Conservation (phyloP, 2,329 filamentous ascomycete genomes). For the Fusarium longipes region DNA sequence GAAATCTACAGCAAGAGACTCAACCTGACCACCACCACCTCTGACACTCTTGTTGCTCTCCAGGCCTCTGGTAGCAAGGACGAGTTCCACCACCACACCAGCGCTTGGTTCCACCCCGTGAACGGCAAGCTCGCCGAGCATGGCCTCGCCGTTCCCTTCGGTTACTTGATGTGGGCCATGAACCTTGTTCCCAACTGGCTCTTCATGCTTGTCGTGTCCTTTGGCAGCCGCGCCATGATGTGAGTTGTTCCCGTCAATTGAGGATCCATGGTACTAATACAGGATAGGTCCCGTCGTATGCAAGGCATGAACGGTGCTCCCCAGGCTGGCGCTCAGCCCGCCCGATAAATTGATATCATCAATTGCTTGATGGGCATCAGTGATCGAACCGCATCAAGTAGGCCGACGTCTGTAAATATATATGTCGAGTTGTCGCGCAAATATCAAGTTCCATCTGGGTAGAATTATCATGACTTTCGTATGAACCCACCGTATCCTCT, state of each 20-base stretch:
- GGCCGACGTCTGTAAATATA: constrained; percentile 24
- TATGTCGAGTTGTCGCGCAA: constrained; percentile 25
- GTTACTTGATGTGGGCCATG: constrained; percentile 75
- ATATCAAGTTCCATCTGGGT: constrained; percentile 26
- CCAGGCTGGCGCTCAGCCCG: constrained; percentile 26
- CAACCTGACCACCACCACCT: constrained; percentile 75
- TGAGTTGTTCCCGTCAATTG: constrained; percentile 58
- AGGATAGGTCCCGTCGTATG: constrained; percentile 55
- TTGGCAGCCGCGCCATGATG: constrained; percentile 81
- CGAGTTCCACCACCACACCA: constrained; percentile 60
- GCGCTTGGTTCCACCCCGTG: constrained; percentile 77
- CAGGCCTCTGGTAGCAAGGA: constrained; percentile 64
- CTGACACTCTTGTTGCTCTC: constrained; percentile 71
- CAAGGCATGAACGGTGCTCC: constrained; percentile 31
- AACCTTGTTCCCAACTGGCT: constrained; percentile 77
- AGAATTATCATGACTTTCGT: constrained; percentile 26
- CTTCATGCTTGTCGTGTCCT: constrained; percentile 80
- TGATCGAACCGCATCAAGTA: constrained; percentile 20
- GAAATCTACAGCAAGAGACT: constrained; percentile 73
- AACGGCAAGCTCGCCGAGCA: constrained; percentile 73
- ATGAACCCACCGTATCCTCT: constrained; percentile 24
- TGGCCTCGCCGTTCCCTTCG: constrained; percentile 71
- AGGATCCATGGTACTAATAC: constrained; percentile 38
- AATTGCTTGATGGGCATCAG: constrained; percentile 6
- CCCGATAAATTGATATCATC: constrained; percentile 31